A percentile compares a stretch with the other conserved stretches of the same genome.
These are phyloP conservation scores for Fremontodendron californicum DNA, from an alignment of 345 rosid genomes.

Conservation along the genomic window DNA sequence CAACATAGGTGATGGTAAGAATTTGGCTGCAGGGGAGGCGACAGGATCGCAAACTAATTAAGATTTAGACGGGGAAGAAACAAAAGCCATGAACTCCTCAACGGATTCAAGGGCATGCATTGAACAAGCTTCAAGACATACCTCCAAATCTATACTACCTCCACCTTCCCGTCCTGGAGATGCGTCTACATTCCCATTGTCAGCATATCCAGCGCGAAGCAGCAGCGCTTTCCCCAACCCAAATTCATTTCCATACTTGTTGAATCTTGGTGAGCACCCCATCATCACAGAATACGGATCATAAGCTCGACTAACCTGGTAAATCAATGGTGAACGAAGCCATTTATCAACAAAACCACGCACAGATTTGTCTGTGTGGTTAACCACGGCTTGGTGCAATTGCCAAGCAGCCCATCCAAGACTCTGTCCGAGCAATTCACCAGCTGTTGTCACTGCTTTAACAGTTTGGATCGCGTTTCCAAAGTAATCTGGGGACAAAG, in stretches of 20 bases:
- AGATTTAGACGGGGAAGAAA: too few relatives aligned
- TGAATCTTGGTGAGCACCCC: slow-evolving; percentile 78
- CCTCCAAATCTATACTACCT: too few relatives aligned
- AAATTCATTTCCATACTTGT: slow-evolving; percentile 70
- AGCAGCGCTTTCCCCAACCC: slow-evolving; percentile 64
- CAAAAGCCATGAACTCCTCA: slow-evolving; percentile 43
- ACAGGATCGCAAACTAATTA: too few relatives aligned
- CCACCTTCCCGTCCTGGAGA: too few relatives aligned
- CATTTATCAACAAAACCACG: slow-evolving; percentile 36
- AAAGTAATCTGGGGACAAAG: slow-evolving; percentile 42
- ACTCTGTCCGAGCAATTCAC: slow-evolving; percentile 46
- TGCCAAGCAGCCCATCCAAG: slow-evolving; percentile 69
- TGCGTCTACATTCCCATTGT: too few relatives aligned
- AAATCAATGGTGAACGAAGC: slow-evolving; percentile 39
- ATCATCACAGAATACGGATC: slow-evolving; percentile 53
- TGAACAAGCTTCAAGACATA: too few relatives aligned
- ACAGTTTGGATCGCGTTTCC: slow-evolving; percentile 51
- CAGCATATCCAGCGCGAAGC: too few relatives aligned
- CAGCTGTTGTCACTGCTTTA: slow-evolving; percentile 37
- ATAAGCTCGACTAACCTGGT: slow-evolving; percentile 34
- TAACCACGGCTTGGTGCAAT: slow-evolving; percentile 44
- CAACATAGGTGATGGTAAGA: too few relatives aligned
- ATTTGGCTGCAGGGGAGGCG: too few relatives aligned
- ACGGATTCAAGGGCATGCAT: slow-evolving; percentile 10
- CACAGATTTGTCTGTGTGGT: slow-evolving; percentile 33